Evolutionary conservation across 2,329 filamentous ascomycete species (phyloP), one percentile per base, ranked within the genome.

Genomic region (Paraphoma chrysanthemicola): DNA sequence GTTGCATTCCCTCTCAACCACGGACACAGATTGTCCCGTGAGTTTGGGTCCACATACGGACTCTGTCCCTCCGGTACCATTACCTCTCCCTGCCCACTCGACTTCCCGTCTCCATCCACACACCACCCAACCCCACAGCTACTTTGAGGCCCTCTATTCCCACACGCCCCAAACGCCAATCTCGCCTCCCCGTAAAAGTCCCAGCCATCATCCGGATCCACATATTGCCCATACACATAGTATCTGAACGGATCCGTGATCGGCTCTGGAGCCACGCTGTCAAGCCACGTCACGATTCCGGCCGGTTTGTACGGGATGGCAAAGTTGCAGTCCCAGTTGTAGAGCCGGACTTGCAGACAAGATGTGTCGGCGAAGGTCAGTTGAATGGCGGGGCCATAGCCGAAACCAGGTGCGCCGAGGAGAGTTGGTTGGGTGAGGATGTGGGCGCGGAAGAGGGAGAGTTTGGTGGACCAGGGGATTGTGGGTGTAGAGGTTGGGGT

Each of bases 291-390:
- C 1, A 30, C 55, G 28, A 58, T 28, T 12, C 47, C 46, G 2
- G 28, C 28, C 42, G 45, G 43, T 31, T 54, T 51, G 43, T 58
- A 58, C 11, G 36, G 55, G 9, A 58, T 44, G 16, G 46, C 51
- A 28, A 51, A 29, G 17, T 16, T 23, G 51, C 55, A 58, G 47
- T 58, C 48, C 55, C 55, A 58, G 14, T 58, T 51, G 43, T 48
- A 51, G 29, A 54, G 31, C 2, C 51, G 47, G 11, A 58, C 29
- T 39, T 58, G 47, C 9, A 51, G 48, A 29, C 55, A 58, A 4
- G 49, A 16, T 6, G 51, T 51, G 38, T 58, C 55, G 17, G 51
- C 5, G 44, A 54, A 58, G 9, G 42, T 54, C 14, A 42, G 48
- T n/a, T 54, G 46, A 43, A 51, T 9, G 8, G 12, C 10, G 2